Evolutionary conservation across 2,329 filamentous ascomycete genomes (phyloP), one percentile per base, ranked within the genome.

Genomic region (Aspergillus cejpii): DNA sequence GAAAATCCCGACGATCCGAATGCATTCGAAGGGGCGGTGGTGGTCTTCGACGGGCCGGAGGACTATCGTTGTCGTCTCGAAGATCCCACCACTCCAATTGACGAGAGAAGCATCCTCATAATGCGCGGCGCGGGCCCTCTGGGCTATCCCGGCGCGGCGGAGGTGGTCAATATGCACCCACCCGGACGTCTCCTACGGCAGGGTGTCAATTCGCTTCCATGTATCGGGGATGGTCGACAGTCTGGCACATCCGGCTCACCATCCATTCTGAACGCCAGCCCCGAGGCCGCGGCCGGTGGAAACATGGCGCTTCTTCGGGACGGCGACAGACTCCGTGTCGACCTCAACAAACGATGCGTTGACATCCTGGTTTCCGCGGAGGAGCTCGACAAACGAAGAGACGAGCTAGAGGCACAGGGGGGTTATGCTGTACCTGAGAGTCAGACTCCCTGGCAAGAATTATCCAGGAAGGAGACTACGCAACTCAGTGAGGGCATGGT

Each of bases 241-340:
- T 77, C 73, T 6, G 75, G 76, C 24, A 79, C 76, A 2, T 78
- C 75, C 2, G 74, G 72, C 0, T 75, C 72, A 2, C 76, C 75
- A 1, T 76, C 73, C 0, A 78, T 79, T 40, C 59, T 78, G n/a
- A 77, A 78, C 48, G 75, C 74, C 1, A 75, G 70, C 36, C 75
- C 76, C 6, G 76, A 79, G 57, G 75, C 76, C 10, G 74, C 75
- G 1, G 73, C 72, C 7, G 75, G 74, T 6, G 75, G 76, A 1
- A 78, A 78, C 42, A 62, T 78, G 15, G 74, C 72, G 3, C 64
- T 78, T 15, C 57, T 78, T 15, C 58, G 58, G 11, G 71, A 77
- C 52, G 74, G 75, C 1, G 76, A 78, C 53, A 58, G 58, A 37
- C 51, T 78, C 15, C 62, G 76, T 3, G 72, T 78, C 5, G 75